Percentiles rank a stretch among this genome's conserved stretches.
Conservation (phyloP, 2,329 filamentous ascomycete species). For the Aspergillus piperis region DNA sequence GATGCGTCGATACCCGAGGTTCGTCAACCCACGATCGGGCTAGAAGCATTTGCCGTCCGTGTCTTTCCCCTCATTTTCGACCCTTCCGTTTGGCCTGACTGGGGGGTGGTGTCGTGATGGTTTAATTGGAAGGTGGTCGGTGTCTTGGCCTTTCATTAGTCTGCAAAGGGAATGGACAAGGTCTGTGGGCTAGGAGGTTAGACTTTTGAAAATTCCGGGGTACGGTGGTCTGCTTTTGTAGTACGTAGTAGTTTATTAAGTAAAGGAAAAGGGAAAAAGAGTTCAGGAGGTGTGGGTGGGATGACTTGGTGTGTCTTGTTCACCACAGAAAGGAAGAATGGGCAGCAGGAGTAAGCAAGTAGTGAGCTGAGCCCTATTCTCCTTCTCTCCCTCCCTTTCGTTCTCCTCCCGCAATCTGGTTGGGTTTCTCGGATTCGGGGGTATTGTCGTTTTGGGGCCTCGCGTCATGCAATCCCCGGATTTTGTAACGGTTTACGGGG, state of each 20-base stretch:
- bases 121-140: no score
- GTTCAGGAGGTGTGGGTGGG: background rate
- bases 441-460: constrained; percentile 6
- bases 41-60: constrained; percentile 11
- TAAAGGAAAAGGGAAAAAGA: background rate
- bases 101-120: background rate
- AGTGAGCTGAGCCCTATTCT: background rate
- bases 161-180: background rate
- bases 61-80: constrained; percentile 14
- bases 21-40: constrained; percentile 13
- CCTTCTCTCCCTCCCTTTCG: no score
- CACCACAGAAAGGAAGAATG: background rate
- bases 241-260: background rate
- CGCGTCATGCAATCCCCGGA: constrained; percentile 11
- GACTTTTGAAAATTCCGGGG: constrained; percentile 6
- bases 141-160: background rate
- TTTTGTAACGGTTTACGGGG: constrained; percentile 9
- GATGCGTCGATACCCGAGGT: constrained; percentile 21
- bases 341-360: no score
- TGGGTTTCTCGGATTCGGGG: background rate
- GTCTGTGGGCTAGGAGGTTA: constrained; percentile 1
- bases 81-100: background rate
- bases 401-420: background rate
- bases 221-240: constrained; percentile 7
- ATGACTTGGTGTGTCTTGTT: background rate